These are phyloP conservation scores for Candolleomyces efflorescens DNA, from an alignment of 768 basidiomycete species.

Conservation along the genomic window DNA sequence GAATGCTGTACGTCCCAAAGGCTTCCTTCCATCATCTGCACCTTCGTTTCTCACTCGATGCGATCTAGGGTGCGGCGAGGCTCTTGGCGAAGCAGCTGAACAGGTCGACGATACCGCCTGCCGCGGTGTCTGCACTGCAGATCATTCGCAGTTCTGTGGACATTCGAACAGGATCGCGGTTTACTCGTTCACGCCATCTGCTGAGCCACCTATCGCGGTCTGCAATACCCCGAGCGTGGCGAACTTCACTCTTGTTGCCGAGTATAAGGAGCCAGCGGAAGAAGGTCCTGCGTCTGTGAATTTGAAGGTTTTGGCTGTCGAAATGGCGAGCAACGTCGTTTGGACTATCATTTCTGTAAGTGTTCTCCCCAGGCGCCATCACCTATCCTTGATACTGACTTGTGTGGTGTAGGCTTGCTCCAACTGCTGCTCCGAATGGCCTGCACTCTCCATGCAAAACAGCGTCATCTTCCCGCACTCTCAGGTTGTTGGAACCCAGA, in stretches of 20 bases:
- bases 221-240: not conserved
- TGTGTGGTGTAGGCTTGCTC: constrained; percentile 28
- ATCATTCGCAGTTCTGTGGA: constrained; percentile 36
- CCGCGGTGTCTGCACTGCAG: constrained; percentile 33
- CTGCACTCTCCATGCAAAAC: constrained; percentile 31
- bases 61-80: constrained; percentile 35
- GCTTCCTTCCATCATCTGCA: not conserved
- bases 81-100: constrained; percentile 28
- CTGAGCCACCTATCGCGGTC: constrained; percentile 22
- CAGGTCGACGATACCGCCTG: constrained; percentile 37
- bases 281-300: constrained; percentile 24
- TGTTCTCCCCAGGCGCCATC: not conserved
- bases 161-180: constrained; percentile 34
- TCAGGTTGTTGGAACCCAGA: constrained; percentile 29
- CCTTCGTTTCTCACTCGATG: not conserved
- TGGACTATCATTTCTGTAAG: constrained; percentile 40
- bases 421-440: constrained; percentile 42
- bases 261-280: constrained; percentile 29
- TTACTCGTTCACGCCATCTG: constrained; percentile 27
- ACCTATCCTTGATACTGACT: not conserved
- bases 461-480: constrained; percentile 38
- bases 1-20: constrained; percentile 42
- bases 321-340: constrained; percentile 33
- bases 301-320: constrained; percentile 32
- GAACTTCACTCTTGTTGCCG: constrained; percentile 31